Base-by-base conservation (phyloP, 495 filamentous ascomycete species). In the Aspergillus olivimuriae region DNA sequence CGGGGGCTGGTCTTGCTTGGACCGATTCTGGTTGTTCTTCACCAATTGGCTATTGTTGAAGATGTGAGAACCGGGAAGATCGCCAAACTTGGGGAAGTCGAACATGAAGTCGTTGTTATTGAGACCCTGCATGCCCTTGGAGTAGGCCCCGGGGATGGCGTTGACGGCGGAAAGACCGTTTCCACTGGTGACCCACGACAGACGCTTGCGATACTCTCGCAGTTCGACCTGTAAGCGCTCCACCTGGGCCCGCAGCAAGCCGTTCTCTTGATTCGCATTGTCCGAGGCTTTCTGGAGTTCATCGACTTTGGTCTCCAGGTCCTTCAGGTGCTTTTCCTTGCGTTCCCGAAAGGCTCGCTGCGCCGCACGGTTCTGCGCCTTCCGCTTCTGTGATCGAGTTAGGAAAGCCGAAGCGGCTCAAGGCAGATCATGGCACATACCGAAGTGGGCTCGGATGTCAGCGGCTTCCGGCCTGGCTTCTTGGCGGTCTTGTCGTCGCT, bases 331-430 rank as follows among this genome's bases (percentile, higher is more conserved):
- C 66, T 87, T 94, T 67, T 99, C 92, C 69, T 99, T 99, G 36
- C 92, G 86, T 61, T 99, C 92, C 18, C 92, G 78, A 78, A 99
- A 99, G 5, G 92, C 92, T 32, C 92, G 79, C 67, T 99, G 92
- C 20, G 92, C 92, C 1, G 94, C 92, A 45, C 92, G 84, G 53
- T 99, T 99, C 59, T 99, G 92, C 9, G 94, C 92, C 68, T 99
- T 99, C 51, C 92, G 87, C 72, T 99, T 99, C 90, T 96, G 53
- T 26, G 46, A 2, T n/a, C 37, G 8, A 20, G 26, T 76, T 59
- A 38, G 20, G 4, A 38, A 12, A 21, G 34, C 4, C 34, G 26
- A 19, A 28, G 8, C 35, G 7, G n/a, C 21, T 17, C 19, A 23
- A 32, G 36, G 28, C 23, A 41, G 34, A 35, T 9, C 17, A 22